Conservation (phyloP, 352 stramenopile species). For the Pythium dissotocum region DNA sequence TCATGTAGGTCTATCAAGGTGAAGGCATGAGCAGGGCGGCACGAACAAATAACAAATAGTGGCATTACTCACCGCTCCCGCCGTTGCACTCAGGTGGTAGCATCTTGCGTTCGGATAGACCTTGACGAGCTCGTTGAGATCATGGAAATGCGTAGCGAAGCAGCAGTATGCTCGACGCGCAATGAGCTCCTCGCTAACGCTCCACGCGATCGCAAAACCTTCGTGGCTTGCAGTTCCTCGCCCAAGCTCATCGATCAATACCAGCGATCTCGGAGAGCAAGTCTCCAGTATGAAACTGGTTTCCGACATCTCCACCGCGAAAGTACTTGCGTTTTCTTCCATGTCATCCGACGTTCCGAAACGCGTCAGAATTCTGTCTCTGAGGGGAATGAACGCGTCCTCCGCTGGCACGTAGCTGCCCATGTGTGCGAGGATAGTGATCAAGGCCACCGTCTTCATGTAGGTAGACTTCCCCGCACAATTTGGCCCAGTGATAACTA, state of each 20-base stretch:
- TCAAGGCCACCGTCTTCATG: constrained; percentile 78
- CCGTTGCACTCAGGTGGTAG: constrained; percentile 65
- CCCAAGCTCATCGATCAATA: constrained; percentile 92
- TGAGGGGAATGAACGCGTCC: constrained; percentile 78
- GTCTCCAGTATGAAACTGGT: constrained; percentile 85
- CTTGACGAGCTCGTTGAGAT: constrained; percentile 60
- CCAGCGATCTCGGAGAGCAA: constrained; percentile 64
- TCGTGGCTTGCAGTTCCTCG: constrained; percentile 89
- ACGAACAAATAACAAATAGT: neutral
- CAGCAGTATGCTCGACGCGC: constrained; percentile 68
- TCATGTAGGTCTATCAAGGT: constrained; percentile 41
- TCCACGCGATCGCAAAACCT: constrained; percentile 88
- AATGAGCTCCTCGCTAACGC: constrained; percentile 84
- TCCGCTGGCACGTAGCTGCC: constrained; percentile 89
- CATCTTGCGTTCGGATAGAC: constrained; percentile 67
- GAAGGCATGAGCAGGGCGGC: neutral
- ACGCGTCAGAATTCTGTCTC: constrained; percentile 89
- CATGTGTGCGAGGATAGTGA: constrained; percentile 91
- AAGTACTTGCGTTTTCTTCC: constrained; percentile 93
- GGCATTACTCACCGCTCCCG: constrained; percentile 39
- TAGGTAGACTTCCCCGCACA: constrained; percentile 93
- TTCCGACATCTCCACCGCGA: constrained; percentile 92
- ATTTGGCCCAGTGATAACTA: constrained; percentile 91
- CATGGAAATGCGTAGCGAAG: constrained; percentile 91
- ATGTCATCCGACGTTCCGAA: constrained; percentile 93